A percentile compares a stretch with the other conserved stretches of the same genome.
phyloP scores from a whole-genome alignment of 768 basidiomycete genomes.

The Russula dissimulans region DNA sequence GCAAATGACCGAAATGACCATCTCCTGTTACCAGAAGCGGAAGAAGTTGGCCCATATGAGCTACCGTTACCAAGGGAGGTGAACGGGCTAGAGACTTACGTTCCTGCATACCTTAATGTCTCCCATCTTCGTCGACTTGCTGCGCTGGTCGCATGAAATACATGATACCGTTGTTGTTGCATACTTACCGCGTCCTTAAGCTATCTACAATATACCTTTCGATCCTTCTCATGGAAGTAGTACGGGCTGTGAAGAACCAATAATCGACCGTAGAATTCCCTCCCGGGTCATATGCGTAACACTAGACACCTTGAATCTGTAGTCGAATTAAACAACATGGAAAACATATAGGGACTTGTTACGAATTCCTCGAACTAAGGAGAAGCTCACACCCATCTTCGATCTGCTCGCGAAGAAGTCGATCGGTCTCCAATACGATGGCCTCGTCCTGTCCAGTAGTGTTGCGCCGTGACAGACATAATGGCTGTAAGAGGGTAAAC shows the following conservation, averaged over 20 bases:
- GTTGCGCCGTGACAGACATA: slow-evolving; percentile 28
- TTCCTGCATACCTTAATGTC: slow-evolving; percentile 85
- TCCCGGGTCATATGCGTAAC: background rate
- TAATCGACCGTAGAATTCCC: background rate
- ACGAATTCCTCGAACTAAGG: background rate
- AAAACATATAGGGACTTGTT: background rate
- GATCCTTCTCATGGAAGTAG: background rate
- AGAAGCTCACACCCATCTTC: slow-evolving; percentile 40
- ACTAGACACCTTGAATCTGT: too few relatives aligned
- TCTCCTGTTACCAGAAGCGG: slow-evolving; percentile 90
- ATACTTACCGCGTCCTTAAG: slow-evolving; percentile 12
- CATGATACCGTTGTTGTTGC: background rate
- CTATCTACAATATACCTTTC: slow-evolving; percentile 14
- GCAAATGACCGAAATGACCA: slow-evolving; percentile 97
- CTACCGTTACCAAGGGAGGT: slow-evolving; percentile 91
- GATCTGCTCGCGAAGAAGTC: slow-evolving; percentile 39
- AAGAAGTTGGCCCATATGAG: slow-evolving; percentile 95
- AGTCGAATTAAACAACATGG: too few relatives aligned
- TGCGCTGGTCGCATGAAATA: slow-evolving; percentile 63
- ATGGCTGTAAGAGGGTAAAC: slow-evolving; percentile 27
- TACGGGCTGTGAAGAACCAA: background rate
- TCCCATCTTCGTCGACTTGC: slow-evolving; percentile 83
- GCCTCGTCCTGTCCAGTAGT: slow-evolving; percentile 24
- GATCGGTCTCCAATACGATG: slow-evolving; percentile 38
- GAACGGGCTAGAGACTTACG: slow-evolving; percentile 92